These are phyloP conservation scores for Candida bentonensis DNA, from an alignment of 805 yeast species.

Conservation along the genomic window DNA sequence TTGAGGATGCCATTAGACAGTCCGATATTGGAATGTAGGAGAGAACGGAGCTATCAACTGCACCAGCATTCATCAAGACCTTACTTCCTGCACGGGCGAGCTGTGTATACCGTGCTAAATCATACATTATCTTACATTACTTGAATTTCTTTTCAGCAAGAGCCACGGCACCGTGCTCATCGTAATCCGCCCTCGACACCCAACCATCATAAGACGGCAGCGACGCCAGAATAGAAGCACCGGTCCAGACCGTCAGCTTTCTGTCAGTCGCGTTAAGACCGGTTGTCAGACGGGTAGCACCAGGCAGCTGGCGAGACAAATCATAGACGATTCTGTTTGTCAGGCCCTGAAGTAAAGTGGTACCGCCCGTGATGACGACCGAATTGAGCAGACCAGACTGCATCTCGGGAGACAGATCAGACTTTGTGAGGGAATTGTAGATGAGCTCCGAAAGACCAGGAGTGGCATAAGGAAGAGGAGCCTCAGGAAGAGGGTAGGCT, in stretches of 20 bases:
- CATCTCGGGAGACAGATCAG: constrained; percentile 31
- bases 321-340: constrained; percentile 43
- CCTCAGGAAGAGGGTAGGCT: constrained; percentile 30
- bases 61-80: too few species aligned
- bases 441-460: constrained; percentile 35
- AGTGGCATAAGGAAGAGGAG: constrained; percentile 31
- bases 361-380: constrained; percentile 49
- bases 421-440: constrained; percentile 29
- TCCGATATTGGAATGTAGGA: too few species aligned
- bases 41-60: too few species aligned
- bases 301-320: constrained; percentile 39
- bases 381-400: constrained; percentile 23
- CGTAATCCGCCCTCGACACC: constrained; percentile 49
- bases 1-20: too few species aligned
- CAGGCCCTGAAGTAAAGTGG: constrained; percentile 41
- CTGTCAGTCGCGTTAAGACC: constrained; percentile 36
- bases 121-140: constrained; percentile 9
- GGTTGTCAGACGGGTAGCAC: constrained; percentile 27
- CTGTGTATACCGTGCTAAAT: too few species aligned
- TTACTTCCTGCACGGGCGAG: too few species aligned
- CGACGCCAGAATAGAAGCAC: constrained; percentile 55
- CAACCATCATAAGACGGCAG: constrained; percentile 47
- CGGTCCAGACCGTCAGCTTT: constrained; percentile 51
- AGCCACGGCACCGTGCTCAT: constrained; percentile 38
- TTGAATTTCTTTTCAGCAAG: constrained; percentile 26